Conservation (phyloP, 2,329 filamentous ascomycete species). For the Coleophoma cylindrospora region DNA sequence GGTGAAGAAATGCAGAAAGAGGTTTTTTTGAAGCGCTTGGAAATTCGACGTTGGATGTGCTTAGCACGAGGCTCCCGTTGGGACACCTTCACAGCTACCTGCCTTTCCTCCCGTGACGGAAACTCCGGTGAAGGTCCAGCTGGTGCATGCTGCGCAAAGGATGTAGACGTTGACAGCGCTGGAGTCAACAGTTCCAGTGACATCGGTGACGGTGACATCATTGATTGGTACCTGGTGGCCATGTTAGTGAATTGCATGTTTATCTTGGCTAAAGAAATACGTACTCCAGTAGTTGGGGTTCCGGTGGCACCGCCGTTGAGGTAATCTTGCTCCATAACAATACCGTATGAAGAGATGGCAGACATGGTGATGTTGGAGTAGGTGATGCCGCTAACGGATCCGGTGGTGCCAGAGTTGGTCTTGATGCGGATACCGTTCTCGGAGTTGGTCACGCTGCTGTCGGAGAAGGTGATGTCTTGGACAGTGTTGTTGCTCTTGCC, state of each 20-base stretch:
- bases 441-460: slow-evolving; percentile 18
- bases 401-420: slow-evolving; percentile 29
- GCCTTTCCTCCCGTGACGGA: slow-evolving; percentile 23
- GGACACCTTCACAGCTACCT: slow-evolving; percentile 6
- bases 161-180: slow-evolving; percentile 27
- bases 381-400: slow-evolving; percentile 31
- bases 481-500: slow-evolving; percentile 24
- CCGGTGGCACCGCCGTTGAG: slow-evolving; percentile 36
- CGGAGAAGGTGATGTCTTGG: slow-evolving; percentile 19
- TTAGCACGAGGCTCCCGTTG: too few species aligned
- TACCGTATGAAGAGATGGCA: slow-evolving; percentile 40
- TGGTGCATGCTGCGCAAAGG: slow-evolving; percentile 27
- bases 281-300: slow-evolving; percentile 29
- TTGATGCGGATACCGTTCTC: slow-evolving; percentile 31
- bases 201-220: slow-evolving; percentile 16
- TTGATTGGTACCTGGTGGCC: slow-evolving; percentile 15
- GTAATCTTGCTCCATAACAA: slow-evolving; percentile 46
- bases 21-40: too few species aligned
- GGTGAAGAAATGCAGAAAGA: too few species aligned
- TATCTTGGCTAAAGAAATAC: too few species aligned
- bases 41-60: too few species aligned
- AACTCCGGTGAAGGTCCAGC: slow-evolving; percentile 27
- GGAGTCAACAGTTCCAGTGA: slow-evolving; percentile 24
- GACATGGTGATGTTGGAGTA: slow-evolving; percentile 40
- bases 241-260: too few species aligned